A percentile compares a stretch with the other conserved stretches of the same genome.
phyloP scores from a whole-genome alignment of 2,329 filamentous ascomycete species.

The Scedosporium minutisporum region DNA sequence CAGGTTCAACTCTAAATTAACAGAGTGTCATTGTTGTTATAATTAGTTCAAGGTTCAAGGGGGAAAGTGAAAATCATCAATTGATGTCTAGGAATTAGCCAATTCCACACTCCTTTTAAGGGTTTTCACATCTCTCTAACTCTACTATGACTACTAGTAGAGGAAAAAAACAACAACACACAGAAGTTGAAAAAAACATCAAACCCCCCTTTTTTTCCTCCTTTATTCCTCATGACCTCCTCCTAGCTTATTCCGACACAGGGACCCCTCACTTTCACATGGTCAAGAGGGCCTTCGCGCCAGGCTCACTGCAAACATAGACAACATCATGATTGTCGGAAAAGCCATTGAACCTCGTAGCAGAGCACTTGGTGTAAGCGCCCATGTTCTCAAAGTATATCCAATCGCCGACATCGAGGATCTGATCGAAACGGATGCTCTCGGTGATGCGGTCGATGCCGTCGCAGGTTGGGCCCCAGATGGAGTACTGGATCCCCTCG shows the following conservation, averaged over 20 bases:
- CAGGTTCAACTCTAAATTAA: no score
- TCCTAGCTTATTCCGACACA: background rate
- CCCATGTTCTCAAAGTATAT: constrained; percentile 99
- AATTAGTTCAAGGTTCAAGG: no score
- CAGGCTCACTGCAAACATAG: constrained; percentile 90
- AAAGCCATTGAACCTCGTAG: constrained; percentile 96
- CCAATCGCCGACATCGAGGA: constrained; percentile 91
- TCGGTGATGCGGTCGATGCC: constrained; percentile 91
- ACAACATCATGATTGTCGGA: constrained; percentile 85
- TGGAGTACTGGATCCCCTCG: constrained; percentile 70
- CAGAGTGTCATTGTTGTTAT: no score
- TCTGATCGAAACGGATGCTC: constrained; percentile 65
- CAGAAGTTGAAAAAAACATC: no score
- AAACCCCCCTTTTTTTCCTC: no score
- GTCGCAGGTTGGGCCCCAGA: constrained; percentile 97
- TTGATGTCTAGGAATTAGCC: no score
- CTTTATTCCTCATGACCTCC: no score
- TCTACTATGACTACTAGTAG: no score
- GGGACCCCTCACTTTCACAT: constrained; percentile 9
- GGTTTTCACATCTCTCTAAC: no score
- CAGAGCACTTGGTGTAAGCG: constrained; percentile 95
- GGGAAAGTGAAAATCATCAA: no score
- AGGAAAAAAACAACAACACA: no score
- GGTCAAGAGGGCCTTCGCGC: constrained; percentile 62
- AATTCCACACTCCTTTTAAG: no score